Percentiles rank a stretch among this genome's conserved stretches.
These are phyloP conservation scores for Hirsutella minnesotensis DNA, from an alignment of 2,329 filamentous ascomycete genomes.

Conservation along the genomic window DNA sequence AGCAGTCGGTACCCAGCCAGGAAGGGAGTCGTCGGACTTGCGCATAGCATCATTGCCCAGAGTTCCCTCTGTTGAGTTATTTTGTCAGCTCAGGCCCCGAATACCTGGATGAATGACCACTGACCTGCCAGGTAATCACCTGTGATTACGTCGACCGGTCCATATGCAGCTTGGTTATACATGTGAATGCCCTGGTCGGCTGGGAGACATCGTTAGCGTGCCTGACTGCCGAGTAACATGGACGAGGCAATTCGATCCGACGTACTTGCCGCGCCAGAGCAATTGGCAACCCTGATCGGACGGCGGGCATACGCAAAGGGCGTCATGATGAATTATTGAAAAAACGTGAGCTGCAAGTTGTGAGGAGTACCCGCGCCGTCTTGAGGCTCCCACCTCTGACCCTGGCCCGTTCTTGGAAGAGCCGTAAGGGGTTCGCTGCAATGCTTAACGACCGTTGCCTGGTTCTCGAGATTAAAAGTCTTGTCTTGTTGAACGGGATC, in stretches of 20 bases:
- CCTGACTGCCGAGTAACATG: neutral
- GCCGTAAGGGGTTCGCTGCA: too few species aligned
- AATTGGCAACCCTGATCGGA: slow-evolving; percentile 13
- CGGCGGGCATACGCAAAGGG: slow-evolving; percentile 3
- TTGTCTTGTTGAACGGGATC: too few species aligned
- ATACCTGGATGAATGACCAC: neutral
- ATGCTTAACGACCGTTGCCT: too few species aligned
- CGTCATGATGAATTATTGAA: neutral
- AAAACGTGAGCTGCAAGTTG: neutral
- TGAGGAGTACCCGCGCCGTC: neutral
- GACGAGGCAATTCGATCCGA: neutral
- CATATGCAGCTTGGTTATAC: slow-evolving; percentile 16
- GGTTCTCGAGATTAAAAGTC: too few species aligned
- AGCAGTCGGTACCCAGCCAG: slow-evolving; percentile 11
- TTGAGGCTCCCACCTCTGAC: neutral
- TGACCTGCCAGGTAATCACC: slow-evolving; percentile 38
- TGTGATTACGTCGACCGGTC: slow-evolving; percentile 35
- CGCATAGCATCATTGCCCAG: slow-evolving; percentile 12
- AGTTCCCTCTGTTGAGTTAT: slow-evolving; percentile 14
- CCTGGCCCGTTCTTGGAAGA: too few species aligned
- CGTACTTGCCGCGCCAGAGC: slow-evolving; percentile 12
- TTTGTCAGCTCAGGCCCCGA: slow-evolving; percentile 10
- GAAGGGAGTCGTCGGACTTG: slow-evolving; percentile 1
- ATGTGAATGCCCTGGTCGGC: slow-evolving; percentile 13
- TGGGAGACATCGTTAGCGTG: too few species aligned